A percentile compares a stretch with the other conserved stretches of the same genome.
Conservation (phyloP, 2,329 filamentous ascomycete species). For the Fusarium subtropicale region DNA sequence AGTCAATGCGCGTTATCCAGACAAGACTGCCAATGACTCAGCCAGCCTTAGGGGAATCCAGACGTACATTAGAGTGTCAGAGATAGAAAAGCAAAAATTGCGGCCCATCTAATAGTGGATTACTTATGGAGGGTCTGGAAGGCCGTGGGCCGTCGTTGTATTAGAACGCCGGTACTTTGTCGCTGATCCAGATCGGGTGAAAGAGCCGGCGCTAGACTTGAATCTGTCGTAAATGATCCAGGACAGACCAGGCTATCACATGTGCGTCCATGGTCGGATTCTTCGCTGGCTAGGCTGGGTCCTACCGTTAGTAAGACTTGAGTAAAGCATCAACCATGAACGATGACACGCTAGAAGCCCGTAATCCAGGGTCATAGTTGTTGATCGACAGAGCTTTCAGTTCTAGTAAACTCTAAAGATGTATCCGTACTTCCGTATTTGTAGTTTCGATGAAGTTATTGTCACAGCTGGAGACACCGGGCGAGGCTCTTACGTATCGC, state of each 20-base stretch:
- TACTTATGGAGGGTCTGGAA: constrained; percentile 9
- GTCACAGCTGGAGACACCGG: constrained; percentile 11
- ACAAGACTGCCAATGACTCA: constrained; percentile 18
- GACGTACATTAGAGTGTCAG: constrained; percentile 3
- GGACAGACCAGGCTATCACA: constrained; percentile 27
- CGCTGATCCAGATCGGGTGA: constrained; percentile 40
- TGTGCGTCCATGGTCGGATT: constrained; percentile 3
- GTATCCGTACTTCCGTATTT: constrained; percentile 1
- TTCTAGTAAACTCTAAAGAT: constrained; percentile 4
- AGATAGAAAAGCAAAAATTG: not conserved
- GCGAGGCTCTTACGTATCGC: constrained; percentile 15
- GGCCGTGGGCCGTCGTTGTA: constrained; percentile 13
- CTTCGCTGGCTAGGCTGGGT: not conserved
- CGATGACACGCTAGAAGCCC: constrained; percentile 21
- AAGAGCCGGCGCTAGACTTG: constrained; percentile 30
- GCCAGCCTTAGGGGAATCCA: constrained; percentile 5
- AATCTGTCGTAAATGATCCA: constrained; percentile 33
- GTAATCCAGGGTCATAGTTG: constrained; percentile 30
- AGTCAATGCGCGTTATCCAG: constrained; percentile 18
- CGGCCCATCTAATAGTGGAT: constrained; percentile 8
- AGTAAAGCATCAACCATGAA: not conserved
- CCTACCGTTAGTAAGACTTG: not conserved
- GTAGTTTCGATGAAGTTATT: constrained; percentile 1
- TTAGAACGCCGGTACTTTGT: constrained; percentile 43
- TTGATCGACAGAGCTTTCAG: constrained; percentile 30